Base-by-base conservation (phyloP, 106 monocot species). In the Hemerocallis citrina region DNA sequence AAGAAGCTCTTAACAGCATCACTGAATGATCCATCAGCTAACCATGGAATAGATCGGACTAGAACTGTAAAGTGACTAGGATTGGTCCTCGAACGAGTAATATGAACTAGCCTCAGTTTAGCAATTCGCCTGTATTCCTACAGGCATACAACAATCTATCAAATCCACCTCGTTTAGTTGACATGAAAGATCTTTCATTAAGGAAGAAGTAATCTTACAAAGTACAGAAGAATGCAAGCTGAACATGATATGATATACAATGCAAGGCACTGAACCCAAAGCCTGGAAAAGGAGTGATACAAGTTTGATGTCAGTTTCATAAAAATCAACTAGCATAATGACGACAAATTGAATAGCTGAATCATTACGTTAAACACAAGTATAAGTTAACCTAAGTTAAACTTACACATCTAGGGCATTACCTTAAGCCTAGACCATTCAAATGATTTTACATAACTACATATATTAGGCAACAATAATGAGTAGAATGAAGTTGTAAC, bases 11-110 rank as follows among this genome's bases (percentile, higher is more conserved):
- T 62, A 29, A 96, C 87, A 28, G 78, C 30, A 52, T 79, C 77
- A 60, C 64, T 72, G 37, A 76, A 74, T 64, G 91, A 43, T 68
- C 72, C 77, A 62, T 77, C 74, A 34, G 1, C 59, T 51, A 81
- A 84, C 41, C 69, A 76, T 57, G 96, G 96, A 21, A 96, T 79
- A 19, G 84, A 84, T 62, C 96, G 79, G 28, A 96, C 90, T 57
- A 96, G 80, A 48, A 96, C 73, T 35, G 96, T 87, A 64, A 96
- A 96, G 59, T 96, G 91, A 61, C 90, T 82, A 20, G 91, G 81
- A 63, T 78, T 87, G 4, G 74, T 63, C 58, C 74, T 30, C 40
- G 86, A 83, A 40, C 46, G 65, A 62, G 74, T 74, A 55, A 96
- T 68, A 71, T 96, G 66, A 62, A 74, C 16, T 21, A 91, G 57